phyloP scores from a whole-genome alignment of 2,329 filamentous ascomycete genomes.

The Penicillium oxalicum region DNA sequence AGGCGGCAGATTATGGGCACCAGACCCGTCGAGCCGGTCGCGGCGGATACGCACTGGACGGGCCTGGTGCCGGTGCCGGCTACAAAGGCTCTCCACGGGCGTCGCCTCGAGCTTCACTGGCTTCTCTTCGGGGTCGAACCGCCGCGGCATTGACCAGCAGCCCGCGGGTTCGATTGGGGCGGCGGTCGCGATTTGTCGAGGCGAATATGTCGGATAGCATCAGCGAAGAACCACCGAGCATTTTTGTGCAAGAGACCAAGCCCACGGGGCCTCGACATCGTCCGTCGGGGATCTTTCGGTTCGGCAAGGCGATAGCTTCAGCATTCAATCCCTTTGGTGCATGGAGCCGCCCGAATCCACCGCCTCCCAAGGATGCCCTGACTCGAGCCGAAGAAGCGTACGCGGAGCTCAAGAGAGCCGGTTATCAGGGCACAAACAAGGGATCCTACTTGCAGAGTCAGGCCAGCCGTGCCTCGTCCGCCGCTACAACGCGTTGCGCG shows the following conservation, averaged over 20 bases:
- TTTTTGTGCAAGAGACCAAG: conserved; percentile 51
- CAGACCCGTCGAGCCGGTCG: conserved; percentile 12
- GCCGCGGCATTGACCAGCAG: conserved; percentile 13
- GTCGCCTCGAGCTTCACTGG: conserved; percentile 15
- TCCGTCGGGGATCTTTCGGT: conserved; percentile 48
- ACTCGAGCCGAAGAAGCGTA: conserved; percentile 48
- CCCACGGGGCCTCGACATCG: conserved; percentile 22
- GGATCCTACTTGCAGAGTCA: conserved; percentile 26
- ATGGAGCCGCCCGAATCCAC: conserved; percentile 33
- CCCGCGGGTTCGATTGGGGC: conserved; percentile 37
- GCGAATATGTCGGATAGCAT: conserved; percentile 80
- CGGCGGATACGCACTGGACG: conserved; percentile 4
- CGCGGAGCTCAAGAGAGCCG: conserved; percentile 49
- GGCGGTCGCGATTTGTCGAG: conserved; percentile 64
- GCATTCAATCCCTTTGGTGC: conserved; percentile 50
- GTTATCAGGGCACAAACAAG: conserved; percentile 42
- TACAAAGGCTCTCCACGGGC: conserved; percentile 15
- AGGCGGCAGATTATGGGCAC: conserved; percentile 17
- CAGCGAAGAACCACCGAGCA: conserved; percentile 63
- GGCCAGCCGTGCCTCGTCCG: background rate
- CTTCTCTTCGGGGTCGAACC: conserved; percentile 16
- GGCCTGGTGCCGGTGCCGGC: background rate
- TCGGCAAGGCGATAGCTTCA: conserved; percentile 50
- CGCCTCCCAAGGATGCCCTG: conserved; percentile 40
- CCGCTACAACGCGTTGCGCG: background rate